phyloP scores from a whole-genome alignment of 2,329 filamentous ascomycete species.

The Aspergillus caelatus region DNA sequence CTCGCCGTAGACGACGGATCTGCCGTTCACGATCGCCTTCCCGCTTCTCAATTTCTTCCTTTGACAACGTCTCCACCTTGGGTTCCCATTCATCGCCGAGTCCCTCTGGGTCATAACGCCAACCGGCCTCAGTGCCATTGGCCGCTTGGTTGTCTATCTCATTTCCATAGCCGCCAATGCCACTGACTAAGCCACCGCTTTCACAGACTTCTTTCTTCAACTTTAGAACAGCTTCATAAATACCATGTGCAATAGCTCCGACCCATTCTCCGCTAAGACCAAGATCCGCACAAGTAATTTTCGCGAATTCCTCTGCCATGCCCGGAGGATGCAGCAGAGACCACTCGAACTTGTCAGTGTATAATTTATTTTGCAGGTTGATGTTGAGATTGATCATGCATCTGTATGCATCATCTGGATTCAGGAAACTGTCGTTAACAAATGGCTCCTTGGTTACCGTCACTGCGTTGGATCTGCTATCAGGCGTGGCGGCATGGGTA shows the following conservation, averaged over 20 bases:
- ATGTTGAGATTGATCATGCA: constrained; percentile 91
- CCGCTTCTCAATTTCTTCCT: constrained; percentile 96
- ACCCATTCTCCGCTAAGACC: constrained; percentile 92
- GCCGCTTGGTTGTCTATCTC: constrained; percentile 90
- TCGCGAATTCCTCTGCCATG: constrained; percentile 88
- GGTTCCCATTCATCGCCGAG: constrained; percentile 84
- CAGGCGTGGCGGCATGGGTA: constrained; percentile 61
- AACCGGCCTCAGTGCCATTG: constrained; percentile 80
- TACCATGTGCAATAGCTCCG: constrained; percentile 89
- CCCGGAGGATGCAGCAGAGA: constrained; percentile 89
- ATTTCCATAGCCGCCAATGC: constrained; percentile 65
- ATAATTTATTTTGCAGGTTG: constrained; percentile 86
- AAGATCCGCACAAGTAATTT: constrained; percentile 88
- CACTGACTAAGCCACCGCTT: constrained; percentile 80
- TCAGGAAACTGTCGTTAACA: constrained; percentile 72
- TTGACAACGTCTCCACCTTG: constrained; percentile 77
- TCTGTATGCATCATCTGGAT: constrained; percentile 91
- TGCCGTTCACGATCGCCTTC: constrained; percentile 93
- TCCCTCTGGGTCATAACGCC: constrained; percentile 92
- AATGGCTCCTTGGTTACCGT: constrained; percentile 39
- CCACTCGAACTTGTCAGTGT: constrained; percentile 98
- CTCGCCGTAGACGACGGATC: constrained; percentile 79
- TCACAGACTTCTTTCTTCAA: constrained; percentile 97
- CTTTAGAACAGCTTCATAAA: constrained; percentile 90
- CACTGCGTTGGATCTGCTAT: constrained; percentile 41